Evolutionary conservation across 2,329 filamentous ascomycete species (phyloP), one percentile per base, ranked within the genome.

Genomic region (Aspergillus viridinutans): DNA sequence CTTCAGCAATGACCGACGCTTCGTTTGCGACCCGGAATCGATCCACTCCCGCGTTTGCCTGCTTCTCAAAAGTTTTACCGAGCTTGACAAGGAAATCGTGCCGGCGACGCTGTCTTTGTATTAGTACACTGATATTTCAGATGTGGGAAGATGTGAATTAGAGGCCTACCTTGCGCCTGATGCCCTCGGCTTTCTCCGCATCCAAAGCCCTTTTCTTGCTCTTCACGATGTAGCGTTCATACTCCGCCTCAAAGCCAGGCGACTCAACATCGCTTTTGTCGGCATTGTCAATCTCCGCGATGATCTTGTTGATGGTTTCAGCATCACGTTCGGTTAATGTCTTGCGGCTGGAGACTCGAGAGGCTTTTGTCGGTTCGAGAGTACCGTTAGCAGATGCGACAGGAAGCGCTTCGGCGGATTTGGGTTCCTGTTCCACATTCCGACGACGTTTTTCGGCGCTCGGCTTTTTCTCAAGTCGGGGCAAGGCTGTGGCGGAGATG

Each of bases 11-110:
- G 1, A 94, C 93, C 43, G 89, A 87, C 20, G 90, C 85, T 69
- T 92, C 92, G 71, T 94, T 87, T 49, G 87, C 79, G 14, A 89
- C 82, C 58, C 90, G 85, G 72, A 90, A 97, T 32, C 90, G 86
- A 53, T 87, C 82, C 67, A 89, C 89, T 42, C 90, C 90, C 20
- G 85, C 81, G 52, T 86, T 82, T 51, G 88, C 85, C 67, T 93
- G 89, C 47, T 80, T 80, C 54, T 81, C 80, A 52, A 97, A 83
- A 53, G 87, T 77, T 58, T 82, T 80, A 57, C 80, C 78, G 55
- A 83, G 77, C 48, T 79, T 79, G 35, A 86, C 72, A 71, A 86
- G 67, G 73, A 84, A 73, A 77, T 83, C 67, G 68, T 80, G 64
- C 70, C 83, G 73, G 74, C 84, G 77, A 79, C 88, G 74, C 90